Percentiles rank a stretch among this genome's conserved stretches.
Conservation (phyloP, 192 early-diverging fungal genomes). For the Linnemannia exigua region DNA sequence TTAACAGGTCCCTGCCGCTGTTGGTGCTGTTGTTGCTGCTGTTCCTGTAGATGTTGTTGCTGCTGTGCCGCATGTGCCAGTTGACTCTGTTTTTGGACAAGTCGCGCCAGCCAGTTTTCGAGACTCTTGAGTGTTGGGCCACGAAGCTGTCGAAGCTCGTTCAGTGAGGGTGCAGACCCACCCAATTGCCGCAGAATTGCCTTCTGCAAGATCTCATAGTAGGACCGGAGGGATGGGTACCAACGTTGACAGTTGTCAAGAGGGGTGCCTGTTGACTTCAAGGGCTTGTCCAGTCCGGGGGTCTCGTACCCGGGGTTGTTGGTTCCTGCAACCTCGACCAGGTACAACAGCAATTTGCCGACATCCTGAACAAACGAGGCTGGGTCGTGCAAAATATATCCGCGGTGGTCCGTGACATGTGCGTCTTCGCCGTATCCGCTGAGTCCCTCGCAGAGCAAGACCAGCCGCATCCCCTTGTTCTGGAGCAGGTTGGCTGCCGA, state of each 20-base stretch:
- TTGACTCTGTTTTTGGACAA: slow-evolving; percentile 29
- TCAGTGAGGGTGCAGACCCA: slow-evolving; percentile 21
- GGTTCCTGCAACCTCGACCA: slow-evolving; percentile 29
- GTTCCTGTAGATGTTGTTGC: not conserved
- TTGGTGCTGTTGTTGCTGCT: not conserved
- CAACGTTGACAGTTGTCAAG: slow-evolving; percentile 52
- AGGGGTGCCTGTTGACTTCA: slow-evolving; percentile 40
- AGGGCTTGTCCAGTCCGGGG: slow-evolving; percentile 12
- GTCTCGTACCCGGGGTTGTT: slow-evolving; percentile 40
- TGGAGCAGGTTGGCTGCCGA: slow-evolving; percentile 27
- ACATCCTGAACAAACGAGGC: slow-evolving; percentile 33
- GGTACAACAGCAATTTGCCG: slow-evolving; percentile 43
- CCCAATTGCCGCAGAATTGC: slow-evolving; percentile 19
- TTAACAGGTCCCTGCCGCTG: not conserved
- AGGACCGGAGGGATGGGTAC: slow-evolving; percentile 35
- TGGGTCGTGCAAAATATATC: slow-evolving; percentile 31
- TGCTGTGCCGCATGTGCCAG: not conserved
- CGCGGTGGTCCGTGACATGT: slow-evolving; percentile 47
- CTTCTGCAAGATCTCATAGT: slow-evolving; percentile 30
- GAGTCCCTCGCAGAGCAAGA: slow-evolving; percentile 43
- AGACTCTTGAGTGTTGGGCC: slow-evolving; percentile 37
- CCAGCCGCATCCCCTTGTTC: slow-evolving; percentile 37
- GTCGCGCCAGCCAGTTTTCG: slow-evolving; percentile 33
- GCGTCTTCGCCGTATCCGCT: slow-evolving; percentile 51
- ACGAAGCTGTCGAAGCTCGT: slow-evolving; percentile 30